Base-by-base conservation (phyloP, 352 stramenopile genomes). In the Peronospora tabacina region DNA sequence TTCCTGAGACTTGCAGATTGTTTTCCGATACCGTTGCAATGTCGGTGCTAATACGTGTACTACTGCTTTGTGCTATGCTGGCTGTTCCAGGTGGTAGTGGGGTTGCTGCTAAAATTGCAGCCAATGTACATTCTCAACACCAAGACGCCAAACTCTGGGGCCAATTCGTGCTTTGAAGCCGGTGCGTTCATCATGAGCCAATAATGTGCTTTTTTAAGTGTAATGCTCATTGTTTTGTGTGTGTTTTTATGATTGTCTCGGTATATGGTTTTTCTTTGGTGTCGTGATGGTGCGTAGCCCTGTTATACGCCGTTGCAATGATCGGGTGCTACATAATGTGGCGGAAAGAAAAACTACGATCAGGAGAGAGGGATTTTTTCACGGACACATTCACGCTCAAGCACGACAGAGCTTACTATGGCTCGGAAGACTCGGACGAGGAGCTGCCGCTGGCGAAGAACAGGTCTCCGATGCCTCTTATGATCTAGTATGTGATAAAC, bases 121-220 rank as follows among this genome's bases (percentile, higher is more conserved):
- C 78, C 78, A 7, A 46, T 72, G 61, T 91, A 80, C 48, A 67
- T 91, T 40, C 78, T 78, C 41, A 68, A 70, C 38, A 76, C 72
- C 13, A 89, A 91, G 55, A 79, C 72, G 26, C 78, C 81, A 8
- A 82, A 78, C 55, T 77, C 71, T 22, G 84, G 75, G 5, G 70
- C 81, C 12, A 88, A 79, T 28, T 69, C 75, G 30, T 87, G 74
- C 44, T 91, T 91, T 55, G 68, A 86, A 72, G 78, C 81, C 9
- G 78, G 80, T 91, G 35, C 38, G 78, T 69, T 12, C 12, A 8
- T 8, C 13, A 3, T 44, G 38, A 17, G 12, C 22, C 13, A 3
- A 29, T 7, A 1, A n/a, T 7, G 1, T 41, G 7, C 0, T 12
- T 52, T 16, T 3, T n/a, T 6, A 26, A 26, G 5, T 6, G 22